Evolutionary conservation across 2,329 filamentous ascomycete genomes (phyloP).

Genomic region (Fusarium sp.): DNA sequence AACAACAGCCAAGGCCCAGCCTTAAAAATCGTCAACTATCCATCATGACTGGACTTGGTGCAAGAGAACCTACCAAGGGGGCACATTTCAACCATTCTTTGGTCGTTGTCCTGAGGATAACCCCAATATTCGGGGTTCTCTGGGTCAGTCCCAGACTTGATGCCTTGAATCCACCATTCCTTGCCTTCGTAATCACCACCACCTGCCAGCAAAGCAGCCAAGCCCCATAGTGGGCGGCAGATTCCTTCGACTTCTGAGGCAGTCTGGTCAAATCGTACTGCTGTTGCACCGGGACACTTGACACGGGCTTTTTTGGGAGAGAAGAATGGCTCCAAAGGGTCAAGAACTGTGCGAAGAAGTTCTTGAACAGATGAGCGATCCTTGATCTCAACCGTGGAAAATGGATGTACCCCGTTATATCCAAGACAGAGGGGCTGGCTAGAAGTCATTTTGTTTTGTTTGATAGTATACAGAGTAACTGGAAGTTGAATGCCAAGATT

Average conservation of each 20-base stretch:
- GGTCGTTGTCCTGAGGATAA: slow-evolving; percentile 79
- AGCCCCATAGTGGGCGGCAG: slow-evolving; percentile 80
- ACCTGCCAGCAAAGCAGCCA: slow-evolving; percentile 77
- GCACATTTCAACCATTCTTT: slow-evolving; percentile 89
- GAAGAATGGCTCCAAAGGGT: slow-evolving; percentile 79
- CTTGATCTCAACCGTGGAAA: slow-evolving; percentile 63
- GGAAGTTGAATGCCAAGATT: not conserved
- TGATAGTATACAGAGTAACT: not conserved
- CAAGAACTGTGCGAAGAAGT: slow-evolving; percentile 72
- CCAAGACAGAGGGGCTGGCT: slow-evolving; percentile 56
- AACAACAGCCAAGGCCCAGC: slow-evolving; percentile 79
- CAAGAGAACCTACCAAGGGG: slow-evolving; percentile 66
- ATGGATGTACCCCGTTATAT: slow-evolving; percentile 67
- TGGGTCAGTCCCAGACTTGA: slow-evolving; percentile 78
- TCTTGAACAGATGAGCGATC: slow-evolving; percentile 69
- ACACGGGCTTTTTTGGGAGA: slow-evolving; percentile 75
- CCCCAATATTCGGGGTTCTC: slow-evolving; percentile 81
- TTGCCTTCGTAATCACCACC: slow-evolving; percentile 73
- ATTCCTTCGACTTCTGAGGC: slow-evolving; percentile 83
- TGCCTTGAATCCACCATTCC: slow-evolving; percentile 73
- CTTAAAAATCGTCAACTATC: slow-evolving; percentile 45
- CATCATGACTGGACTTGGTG: not conserved
- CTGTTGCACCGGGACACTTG: slow-evolving; percentile 75
- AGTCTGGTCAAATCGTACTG: slow-evolving; percentile 81
- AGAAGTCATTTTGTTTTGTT: slow-evolving; percentile 34